phyloP scores from a whole-genome alignment of 169 alveolate genomes.

The Perkinsus chesapeaki region DNA sequence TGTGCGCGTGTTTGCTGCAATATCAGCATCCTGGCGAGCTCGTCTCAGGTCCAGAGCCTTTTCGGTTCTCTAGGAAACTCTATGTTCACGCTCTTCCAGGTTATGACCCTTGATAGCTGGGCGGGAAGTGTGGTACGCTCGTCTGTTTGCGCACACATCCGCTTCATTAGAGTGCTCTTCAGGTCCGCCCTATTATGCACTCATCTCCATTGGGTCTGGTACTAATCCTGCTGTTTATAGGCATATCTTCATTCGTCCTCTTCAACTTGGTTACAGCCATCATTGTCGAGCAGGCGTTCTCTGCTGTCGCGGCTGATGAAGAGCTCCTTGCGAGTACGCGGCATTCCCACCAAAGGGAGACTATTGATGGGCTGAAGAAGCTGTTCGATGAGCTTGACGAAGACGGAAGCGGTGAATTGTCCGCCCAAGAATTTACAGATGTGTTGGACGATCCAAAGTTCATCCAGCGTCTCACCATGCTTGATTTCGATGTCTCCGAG shows the following conservation, averaged over 20 bases:
- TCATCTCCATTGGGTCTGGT: neutral
- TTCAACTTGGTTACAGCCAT: neutral
- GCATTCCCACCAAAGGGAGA: neutral
- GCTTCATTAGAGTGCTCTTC: neutral
- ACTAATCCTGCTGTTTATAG: neutral
- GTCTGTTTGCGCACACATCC: neutral
- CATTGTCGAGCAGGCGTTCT: neutral
- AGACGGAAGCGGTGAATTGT: neutral
- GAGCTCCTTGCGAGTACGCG: neutral
- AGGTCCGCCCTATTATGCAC: neutral
- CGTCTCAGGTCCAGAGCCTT: neutral
- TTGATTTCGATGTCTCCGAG: neutral
- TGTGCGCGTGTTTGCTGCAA: neutral
- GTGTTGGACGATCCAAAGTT: neutral
- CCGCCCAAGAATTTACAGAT: neutral
- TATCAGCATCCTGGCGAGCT: neutral
- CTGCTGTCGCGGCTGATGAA: neutral
- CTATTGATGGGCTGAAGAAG: neutral
- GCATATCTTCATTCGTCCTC: neutral
- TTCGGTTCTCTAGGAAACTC: neutral
- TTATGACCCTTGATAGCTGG: neutral
- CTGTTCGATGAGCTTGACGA: neutral
- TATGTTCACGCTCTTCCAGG: neutral
- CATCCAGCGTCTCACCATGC: neutral
- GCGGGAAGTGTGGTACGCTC: neutral